phyloP scores from a whole-genome alignment of 1,284 basidiomycete genomes.

The Dichomitus squalens region DNA sequence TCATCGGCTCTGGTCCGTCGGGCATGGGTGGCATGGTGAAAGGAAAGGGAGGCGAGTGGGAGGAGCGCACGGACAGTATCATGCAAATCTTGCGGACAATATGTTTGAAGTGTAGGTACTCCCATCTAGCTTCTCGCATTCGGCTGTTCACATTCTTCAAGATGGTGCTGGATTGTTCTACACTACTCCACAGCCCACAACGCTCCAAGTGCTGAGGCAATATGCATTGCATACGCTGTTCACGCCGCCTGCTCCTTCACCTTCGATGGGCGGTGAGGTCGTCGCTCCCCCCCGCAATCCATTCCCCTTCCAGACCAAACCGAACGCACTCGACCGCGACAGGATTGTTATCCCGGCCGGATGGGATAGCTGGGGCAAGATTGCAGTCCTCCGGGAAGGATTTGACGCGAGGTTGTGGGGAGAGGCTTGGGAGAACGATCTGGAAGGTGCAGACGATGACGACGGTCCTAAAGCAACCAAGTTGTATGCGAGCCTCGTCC shows the following conservation, averaged over 20 bases:
- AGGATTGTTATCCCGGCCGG: conserved; percentile 91
- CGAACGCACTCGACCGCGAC: conserved; percentile 93
- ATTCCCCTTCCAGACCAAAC: conserved; percentile 85
- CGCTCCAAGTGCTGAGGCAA: conserved; percentile 80
- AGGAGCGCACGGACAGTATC: conserved; percentile 93
- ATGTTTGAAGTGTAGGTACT: conserved; percentile 83
- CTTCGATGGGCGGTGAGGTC: conserved; percentile 49
- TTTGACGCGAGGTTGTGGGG: conserved; percentile 86
- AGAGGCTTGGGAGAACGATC: conserved; percentile 80
- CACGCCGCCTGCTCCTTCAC: conserved; percentile 68
- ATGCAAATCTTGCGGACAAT: conserved; percentile 94
- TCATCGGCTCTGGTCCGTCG: conserved; percentile 65
- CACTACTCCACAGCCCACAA: conserved; percentile 83
- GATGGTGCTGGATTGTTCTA: conserved; percentile 95
- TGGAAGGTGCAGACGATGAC: conserved; percentile 47
- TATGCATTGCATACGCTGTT: conserved; percentile 90
- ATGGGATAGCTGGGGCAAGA: conserved; percentile 99
- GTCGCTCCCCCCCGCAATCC: conserved; percentile 66
- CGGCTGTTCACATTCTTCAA: conserved; percentile 32
- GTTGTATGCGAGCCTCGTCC: conserved; percentile 64
- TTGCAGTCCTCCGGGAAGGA: conserved; percentile 86
- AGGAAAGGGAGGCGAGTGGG: conserved; percentile 88
- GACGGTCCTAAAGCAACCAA: conserved; percentile 52
- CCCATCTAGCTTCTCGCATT: not conserved
- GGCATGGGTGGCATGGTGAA: conserved; percentile 84